Evolutionary conservation across 2,329 filamentous ascomycete genomes (phyloP), one percentile per base, ranked within the genome.

Genomic region (Ophiocordyceps camponoti-floridani): DNA sequence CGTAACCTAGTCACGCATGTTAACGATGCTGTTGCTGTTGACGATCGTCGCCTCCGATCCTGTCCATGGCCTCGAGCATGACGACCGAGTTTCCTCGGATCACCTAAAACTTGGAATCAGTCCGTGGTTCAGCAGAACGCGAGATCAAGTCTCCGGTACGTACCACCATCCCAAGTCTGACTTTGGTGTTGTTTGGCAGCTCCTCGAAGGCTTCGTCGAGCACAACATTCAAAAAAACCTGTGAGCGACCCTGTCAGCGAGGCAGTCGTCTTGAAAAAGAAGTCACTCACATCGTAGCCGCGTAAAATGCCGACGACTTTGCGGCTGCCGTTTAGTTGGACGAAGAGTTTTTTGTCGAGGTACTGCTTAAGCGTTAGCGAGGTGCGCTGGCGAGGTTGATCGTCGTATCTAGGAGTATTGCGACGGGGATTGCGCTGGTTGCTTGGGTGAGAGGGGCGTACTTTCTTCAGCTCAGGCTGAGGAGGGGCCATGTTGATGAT

Each of bases 181-280:
- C 79, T 67, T 94, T 95, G 68, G 94, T 87, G 48, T 87, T 87
- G 49, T 84, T 84, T 18, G 82, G 73, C 64, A 93, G 94, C 70
- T 95, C 88, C 63, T 98, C 91, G 42, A 94, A 79, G 18, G 91
- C 89, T 55, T 98, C 91, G 62, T 98, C 93, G 23, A 98, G 76
- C 40, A 98, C 91, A 59, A 98, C 87, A 67, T 98, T 98, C 58
- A 98, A 71, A 68, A 96, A 98, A 50, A 96, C 88, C 89, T 95
- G 42, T 2, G 38, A 7, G 19, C 4, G 16, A 41, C 19, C 6
- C 7, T 38, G 35, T 38, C 35, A 38, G 35, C 35, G 4, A 38
- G 35, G 4, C 28, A 30, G 28, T 30, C 28, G 28, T 12, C 28
- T 10, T 38, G 6, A 8, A 16, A n/a, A 35, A 3, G 33, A 12